A percentile compares a stretch with the other conserved stretches of the same genome.
Conservation (phyloP, 2,329 filamentous ascomycete genomes). For the Clonostachys sp. region DNA sequence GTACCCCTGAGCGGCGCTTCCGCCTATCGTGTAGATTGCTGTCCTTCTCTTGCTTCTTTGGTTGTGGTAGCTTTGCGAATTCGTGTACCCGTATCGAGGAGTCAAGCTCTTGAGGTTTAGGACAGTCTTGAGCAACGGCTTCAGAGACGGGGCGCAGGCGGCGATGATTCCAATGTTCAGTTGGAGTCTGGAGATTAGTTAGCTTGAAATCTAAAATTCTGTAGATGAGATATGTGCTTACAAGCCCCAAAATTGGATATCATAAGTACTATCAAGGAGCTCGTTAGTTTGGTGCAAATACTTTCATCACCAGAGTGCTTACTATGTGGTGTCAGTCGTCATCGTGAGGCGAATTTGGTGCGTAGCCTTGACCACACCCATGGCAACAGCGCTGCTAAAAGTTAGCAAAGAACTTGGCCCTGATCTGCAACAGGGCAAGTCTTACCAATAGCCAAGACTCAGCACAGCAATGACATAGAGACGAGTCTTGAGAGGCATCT, state of each 20-base stretch:
- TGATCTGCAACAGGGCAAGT: too few relatives aligned
- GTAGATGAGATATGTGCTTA: not conserved
- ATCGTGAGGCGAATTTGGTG: slow-evolving; percentile 21
- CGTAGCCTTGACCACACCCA: slow-evolving; percentile 31
- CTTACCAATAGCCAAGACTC: slow-evolving; percentile 31
- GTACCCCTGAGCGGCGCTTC: too few relatives aligned
- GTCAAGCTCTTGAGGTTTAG: slow-evolving; percentile 6
- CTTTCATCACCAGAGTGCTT: not conserved
- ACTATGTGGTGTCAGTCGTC: slow-evolving; percentile 20
- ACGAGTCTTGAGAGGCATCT: slow-evolving; percentile 26
- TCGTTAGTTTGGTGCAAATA: not conserved
- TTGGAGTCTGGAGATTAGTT: slow-evolving; percentile 22
- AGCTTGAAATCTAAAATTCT: not conserved
- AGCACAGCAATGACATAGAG: slow-evolving; percentile 31
- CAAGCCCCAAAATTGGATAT: slow-evolving; percentile 1
- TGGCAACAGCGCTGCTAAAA: slow-evolving; percentile 23
- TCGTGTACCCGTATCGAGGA: too few relatives aligned
- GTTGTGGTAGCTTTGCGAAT: too few relatives aligned
- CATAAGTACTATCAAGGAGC: not conserved
- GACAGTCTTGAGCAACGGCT: slow-evolving; percentile 21
- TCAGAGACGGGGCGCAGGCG: slow-evolving; percentile 29
- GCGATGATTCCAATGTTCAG: slow-evolving; percentile 32
- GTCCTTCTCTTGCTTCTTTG: too few relatives aligned
- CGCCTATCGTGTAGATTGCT: too few relatives aligned
- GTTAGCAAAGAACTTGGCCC: not conserved